Conservation (phyloP, 2,329 filamentous ascomycete species). For the Alternaria sp. region DNA sequence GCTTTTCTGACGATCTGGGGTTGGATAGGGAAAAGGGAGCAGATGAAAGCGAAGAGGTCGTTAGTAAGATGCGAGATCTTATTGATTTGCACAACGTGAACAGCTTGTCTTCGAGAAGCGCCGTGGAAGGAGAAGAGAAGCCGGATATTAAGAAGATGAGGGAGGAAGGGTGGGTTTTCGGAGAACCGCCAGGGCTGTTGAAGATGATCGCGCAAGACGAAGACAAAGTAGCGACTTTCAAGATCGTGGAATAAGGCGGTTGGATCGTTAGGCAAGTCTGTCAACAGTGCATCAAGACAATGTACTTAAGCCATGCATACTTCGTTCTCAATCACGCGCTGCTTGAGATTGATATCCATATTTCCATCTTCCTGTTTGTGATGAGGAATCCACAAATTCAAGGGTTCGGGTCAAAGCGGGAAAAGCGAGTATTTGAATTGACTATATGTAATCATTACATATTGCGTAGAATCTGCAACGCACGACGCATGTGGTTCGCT, state of each 20-base stretch:
- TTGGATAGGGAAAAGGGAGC: conserved; percentile 7
- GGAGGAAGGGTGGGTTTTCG: conserved; percentile 5
- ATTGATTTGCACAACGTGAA: conserved; percentile 5
- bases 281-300: conserved; percentile 3
- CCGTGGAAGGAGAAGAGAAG: conserved; percentile 6
- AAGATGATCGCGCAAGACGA: conserved; percentile 6
- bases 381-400: not conserved
- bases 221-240: conserved; percentile 6
- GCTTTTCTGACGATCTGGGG: conserved; percentile 10
- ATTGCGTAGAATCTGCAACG: not conserved
- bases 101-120: conserved; percentile 4
- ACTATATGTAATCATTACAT: not conserved
- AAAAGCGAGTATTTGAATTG: not conserved
- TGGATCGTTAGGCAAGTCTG: conserved; percentile 1
- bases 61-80: conserved; percentile 4
- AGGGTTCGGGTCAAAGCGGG: not conserved
- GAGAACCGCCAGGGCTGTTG: conserved; percentile 6
- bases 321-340: conserved; percentile 5
- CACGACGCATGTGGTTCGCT: not conserved
- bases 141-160: conserved; percentile 6
- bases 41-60: conserved; percentile 7
- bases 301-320: conserved; percentile 1
- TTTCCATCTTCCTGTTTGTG: not conserved
- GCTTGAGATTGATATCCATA: not conserved
- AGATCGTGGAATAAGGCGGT: conserved; percentile 2